A percentile compares a stretch with the other conserved stretches of the same genome.
phyloP scores from a whole-genome alignment of 495 filamentous ascomycete species.

The Lindgomyces ingoldianus region DNA sequence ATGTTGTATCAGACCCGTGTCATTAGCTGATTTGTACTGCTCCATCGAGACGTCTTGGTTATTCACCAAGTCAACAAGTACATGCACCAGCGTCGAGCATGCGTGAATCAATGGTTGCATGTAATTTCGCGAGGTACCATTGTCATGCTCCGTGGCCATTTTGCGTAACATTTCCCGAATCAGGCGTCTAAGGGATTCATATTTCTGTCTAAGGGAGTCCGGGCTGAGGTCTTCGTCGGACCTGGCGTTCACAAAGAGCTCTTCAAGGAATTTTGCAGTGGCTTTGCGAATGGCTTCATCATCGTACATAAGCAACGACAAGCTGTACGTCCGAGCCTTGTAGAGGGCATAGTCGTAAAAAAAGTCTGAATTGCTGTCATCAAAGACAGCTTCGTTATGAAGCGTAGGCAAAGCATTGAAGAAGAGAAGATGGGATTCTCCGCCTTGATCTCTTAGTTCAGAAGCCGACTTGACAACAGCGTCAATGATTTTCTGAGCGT shows the following conservation, averaged over 20 bases:
- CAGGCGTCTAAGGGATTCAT: constrained; percentile 8
- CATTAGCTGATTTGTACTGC: constrained; percentile 1
- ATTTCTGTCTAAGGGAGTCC: constrained; percentile 7
- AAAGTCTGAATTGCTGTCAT: constrained; percentile 9
- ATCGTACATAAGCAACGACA: constrained; percentile 31
- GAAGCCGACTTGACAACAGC: constrained; percentile 13
- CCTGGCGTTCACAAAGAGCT: constrained; percentile 17
- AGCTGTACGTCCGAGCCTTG: constrained; percentile 1
- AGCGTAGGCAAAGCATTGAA: constrained; percentile 17
- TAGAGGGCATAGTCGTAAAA: constrained; percentile 25
- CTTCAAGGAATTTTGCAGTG: neutral
- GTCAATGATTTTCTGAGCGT: constrained; percentile 16
- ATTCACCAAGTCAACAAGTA: neutral
- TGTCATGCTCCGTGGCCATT: constrained; percentile 20
- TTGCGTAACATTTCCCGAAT: constrained; percentile 2
- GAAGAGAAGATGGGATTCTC: constrained; percentile 22
- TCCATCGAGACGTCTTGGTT: constrained; percentile 19
- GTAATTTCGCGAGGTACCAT: constrained; percentile 17
- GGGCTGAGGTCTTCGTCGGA: neutral
- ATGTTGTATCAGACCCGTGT: constrained; percentile 6
- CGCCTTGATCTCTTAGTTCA: constrained; percentile 15
- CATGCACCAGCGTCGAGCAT: neutral
- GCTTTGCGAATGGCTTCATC: constrained; percentile 28
- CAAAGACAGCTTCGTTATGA: constrained; percentile 17
- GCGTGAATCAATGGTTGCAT: constrained; percentile 28